Evolutionary conservation across 768 basidiomycete genomes (phyloP), one percentile per base, ranked within the genome.

Genomic region (Trametes cinnabarina): DNA sequence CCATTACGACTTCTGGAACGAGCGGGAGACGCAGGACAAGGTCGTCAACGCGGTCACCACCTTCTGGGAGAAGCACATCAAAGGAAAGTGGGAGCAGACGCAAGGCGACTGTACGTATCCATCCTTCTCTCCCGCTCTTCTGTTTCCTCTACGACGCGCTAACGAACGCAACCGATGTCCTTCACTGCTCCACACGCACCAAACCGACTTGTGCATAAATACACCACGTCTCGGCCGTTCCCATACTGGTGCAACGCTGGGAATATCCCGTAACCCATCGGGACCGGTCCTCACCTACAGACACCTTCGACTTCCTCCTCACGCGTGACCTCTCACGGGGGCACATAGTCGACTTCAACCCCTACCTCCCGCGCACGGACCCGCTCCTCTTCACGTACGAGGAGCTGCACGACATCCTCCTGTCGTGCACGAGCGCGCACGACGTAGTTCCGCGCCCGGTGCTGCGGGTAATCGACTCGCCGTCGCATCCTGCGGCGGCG

Each of bases 341-440:
- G 15, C 89, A 94, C 71, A 77, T 98, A 63, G 69, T 98, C 66
- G 96, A 98, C 70, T 93, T 98, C 73, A 94, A 94, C 63, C 92
- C 94, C 0, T 97, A 88, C 66, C 82, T 87, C 11, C 82, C 85
- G 4, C 85, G 83, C 35, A 97, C 96, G n/a, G 94, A 98, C 65
- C 71, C 93, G 0, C 81, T 96, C 0, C 77, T 97, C 17, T 98
- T 96, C 73, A 82, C 81, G 1, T 98, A 92, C 68, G 80, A 87
- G 44, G 88, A 93, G 25, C 82, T 98, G 0, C 72, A 74, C 35
- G 72, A 66, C 1, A 67, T 86, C 7, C 70, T 74, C 19, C 56
- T 61, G 40, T 44, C 32, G 26, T 57, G 50, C n/a, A 43, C 66
- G 26, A 61, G 64, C n/a, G 39, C 11, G 4, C 58, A 6, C 50